Percentiles rank a stretch among this genome's conserved stretches.
These are phyloP conservation scores for Fusarium mexicanum DNA, from an alignment of 2,329 filamentous ascomycete genomes.

Conservation along the genomic window DNA sequence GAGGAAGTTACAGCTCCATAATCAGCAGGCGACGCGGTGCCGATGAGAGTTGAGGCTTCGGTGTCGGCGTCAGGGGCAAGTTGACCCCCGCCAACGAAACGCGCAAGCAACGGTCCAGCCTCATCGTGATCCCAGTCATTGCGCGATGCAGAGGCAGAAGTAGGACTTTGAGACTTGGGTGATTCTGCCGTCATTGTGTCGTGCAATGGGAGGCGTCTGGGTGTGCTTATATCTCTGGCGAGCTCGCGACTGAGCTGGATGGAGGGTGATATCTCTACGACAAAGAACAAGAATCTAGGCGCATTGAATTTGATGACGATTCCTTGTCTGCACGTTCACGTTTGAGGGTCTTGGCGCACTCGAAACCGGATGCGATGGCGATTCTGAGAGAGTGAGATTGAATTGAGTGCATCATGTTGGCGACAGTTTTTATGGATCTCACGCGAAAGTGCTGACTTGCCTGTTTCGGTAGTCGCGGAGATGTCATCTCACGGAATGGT, in stretches of 20 bases:
- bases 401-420: background rate
- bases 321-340: background rate
- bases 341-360: background rate
- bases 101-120: slow-evolving; percentile 37
- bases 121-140: slow-evolving; percentile 26
- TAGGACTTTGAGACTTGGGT: slow-evolving; percentile 9
- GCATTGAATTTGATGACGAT: background rate
- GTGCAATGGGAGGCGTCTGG: background rate
- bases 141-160: background rate
- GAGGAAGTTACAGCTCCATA: slow-evolving; percentile 11
- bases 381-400: background rate
- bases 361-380: background rate
- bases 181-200: slow-evolving; percentile 21
- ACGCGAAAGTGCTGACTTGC: slow-evolving; percentile 4
- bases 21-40: slow-evolving; percentile 24
- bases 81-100: slow-evolving; percentile 30
- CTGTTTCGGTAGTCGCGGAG: slow-evolving; percentile 1
- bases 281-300: background rate
- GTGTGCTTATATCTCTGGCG: background rate
- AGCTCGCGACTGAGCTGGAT: background rate
- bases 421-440: slow-evolving; percentile 28
- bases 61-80: slow-evolving; percentile 35
- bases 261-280: background rate
- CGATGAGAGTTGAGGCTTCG: slow-evolving; percentile 40
- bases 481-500: background rate